Conservation (phyloP, 805 yeast species). For the Candida corydali region DNA sequence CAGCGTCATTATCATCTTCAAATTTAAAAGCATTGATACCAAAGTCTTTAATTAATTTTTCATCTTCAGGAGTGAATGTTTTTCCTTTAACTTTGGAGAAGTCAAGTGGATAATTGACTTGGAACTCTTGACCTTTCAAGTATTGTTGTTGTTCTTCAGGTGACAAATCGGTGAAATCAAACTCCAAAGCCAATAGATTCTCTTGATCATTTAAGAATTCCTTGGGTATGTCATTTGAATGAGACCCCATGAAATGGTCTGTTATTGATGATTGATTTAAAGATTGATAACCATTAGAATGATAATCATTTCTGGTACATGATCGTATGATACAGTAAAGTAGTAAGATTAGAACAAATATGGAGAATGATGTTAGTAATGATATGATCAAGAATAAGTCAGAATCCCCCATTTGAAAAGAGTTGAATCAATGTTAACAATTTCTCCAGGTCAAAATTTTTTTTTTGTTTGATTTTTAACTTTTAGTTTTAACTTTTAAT, state of each 20-base stretch:
- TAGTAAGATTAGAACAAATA: neutral
- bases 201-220: constrained; percentile 41
- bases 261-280: constrained; percentile 4
- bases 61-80: constrained; percentile 27
- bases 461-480: no score
- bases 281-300: constrained; percentile 1
- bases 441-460: no score
- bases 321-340: constrained; percentile 1
- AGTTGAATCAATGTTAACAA: no score
- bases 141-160: constrained; percentile 40
- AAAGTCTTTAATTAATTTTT: constrained; percentile 26
- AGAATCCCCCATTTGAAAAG: no score
- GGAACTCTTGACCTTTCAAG: constrained; percentile 32
- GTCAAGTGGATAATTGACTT: constrained; percentile 27
- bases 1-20: constrained; percentile 29
- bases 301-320: constrained; percentile 1
- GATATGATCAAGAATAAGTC: constrained; percentile 1
- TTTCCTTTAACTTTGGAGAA: constrained; percentile 29
- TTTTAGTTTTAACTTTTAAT: no score
- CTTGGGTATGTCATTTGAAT: constrained; percentile 23
- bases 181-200: constrained; percentile 33
- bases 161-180: constrained; percentile 29
- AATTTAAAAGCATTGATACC: constrained; percentile 40
- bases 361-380: neutral
- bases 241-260: constrained; percentile 11